phyloP scores from a whole-genome alignment of 305 asterid genomes.

The Coffea humblotiana region DNA sequence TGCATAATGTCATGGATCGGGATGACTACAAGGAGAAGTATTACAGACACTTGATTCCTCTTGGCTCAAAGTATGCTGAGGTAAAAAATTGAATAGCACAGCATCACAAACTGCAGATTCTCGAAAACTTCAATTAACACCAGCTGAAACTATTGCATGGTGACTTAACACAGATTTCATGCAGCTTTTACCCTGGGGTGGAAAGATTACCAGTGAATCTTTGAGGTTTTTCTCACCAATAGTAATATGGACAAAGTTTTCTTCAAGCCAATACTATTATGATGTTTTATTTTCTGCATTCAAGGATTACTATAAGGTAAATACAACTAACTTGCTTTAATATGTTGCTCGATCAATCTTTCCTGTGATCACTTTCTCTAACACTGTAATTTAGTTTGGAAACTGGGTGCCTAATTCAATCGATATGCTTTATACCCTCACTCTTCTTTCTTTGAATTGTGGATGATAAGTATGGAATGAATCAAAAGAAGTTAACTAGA shows the following conservation, averaged over 20 bases:
- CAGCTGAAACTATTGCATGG: constrained; percentile 33
- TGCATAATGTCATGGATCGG: constrained; percentile 56
- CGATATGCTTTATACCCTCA: neutral
- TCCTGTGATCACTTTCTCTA: neutral
- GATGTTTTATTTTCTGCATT: constrained; percentile 68
- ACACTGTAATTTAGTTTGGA: neutral
- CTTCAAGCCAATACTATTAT: constrained; percentile 54
- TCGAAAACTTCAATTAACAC: constrained; percentile 10
- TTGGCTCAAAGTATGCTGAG: constrained; percentile 67
- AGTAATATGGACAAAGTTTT: constrained; percentile 81
- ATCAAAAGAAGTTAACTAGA: neutral
- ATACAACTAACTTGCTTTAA: neutral
- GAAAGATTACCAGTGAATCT: constrained; percentile 83
- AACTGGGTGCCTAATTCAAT: neutral
- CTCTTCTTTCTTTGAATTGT: neutral
- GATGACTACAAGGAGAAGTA: constrained; percentile 80
- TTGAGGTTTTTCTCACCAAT: constrained; percentile 86
- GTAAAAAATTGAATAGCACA: constrained; percentile 30
- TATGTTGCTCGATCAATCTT: neutral
- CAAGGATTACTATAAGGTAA: constrained; percentile 83
- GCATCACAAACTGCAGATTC: neutral
- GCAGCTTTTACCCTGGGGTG: constrained; percentile 99
- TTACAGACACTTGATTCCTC: constrained; percentile 61
- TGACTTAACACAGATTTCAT: constrained; percentile 58
- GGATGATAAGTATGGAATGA: neutral